Conservation (phyloP, 2,329 filamentous ascomycete species). For the Sarocladium oryzae region DNA sequence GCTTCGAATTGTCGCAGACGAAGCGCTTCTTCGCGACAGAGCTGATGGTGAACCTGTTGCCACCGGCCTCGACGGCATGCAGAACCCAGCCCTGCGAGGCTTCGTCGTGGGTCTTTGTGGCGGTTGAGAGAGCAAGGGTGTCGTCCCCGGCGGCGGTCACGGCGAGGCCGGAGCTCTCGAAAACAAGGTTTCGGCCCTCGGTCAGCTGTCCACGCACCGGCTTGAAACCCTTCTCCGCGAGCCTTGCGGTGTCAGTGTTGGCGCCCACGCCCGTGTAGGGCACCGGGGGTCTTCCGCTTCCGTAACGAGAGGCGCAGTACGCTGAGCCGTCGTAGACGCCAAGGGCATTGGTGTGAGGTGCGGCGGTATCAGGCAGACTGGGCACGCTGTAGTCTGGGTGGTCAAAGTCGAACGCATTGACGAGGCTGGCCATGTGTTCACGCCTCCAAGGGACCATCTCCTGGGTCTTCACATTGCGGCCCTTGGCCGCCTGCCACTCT, state of each 20-base stretch:
- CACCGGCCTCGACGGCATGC: constrained; percentile 28
- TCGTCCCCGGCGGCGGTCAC: constrained; percentile 23
- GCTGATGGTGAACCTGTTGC: constrained; percentile 20
- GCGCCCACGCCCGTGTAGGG: constrained; percentile 35
- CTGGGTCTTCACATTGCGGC: constrained; percentile 29
- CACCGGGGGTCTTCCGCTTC: constrained; percentile 32
- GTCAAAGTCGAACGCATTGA: constrained; percentile 36
- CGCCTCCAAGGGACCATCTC: constrained; percentile 26
- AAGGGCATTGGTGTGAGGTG: constrained; percentile 32
- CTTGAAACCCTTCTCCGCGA: constrained; percentile 50
- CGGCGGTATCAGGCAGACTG: constrained; percentile 33
- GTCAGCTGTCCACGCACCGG: constrained; percentile 43
- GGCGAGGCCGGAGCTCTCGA: constrained; percentile 39
- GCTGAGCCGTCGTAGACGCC: constrained; percentile 40
- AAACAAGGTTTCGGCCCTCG: constrained; percentile 47
- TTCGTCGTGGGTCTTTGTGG: constrained; percentile 28
- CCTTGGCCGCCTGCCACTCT: constrained; percentile 33
- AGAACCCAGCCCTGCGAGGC: constrained; percentile 43
- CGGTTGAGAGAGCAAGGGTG: constrained; percentile 15
- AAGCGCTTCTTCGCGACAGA: constrained; percentile 18
- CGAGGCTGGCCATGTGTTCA: constrained; percentile 26
- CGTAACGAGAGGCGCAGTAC: constrained; percentile 34
- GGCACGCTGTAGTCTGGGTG: constrained; percentile 45
- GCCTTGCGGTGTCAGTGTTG: constrained; percentile 29
- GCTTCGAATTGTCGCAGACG: constrained; percentile 12